These are phyloP conservation scores for Collybia nuda DNA, from an alignment of 768 basidiomycete genomes.

Conservation along the genomic window DNA sequence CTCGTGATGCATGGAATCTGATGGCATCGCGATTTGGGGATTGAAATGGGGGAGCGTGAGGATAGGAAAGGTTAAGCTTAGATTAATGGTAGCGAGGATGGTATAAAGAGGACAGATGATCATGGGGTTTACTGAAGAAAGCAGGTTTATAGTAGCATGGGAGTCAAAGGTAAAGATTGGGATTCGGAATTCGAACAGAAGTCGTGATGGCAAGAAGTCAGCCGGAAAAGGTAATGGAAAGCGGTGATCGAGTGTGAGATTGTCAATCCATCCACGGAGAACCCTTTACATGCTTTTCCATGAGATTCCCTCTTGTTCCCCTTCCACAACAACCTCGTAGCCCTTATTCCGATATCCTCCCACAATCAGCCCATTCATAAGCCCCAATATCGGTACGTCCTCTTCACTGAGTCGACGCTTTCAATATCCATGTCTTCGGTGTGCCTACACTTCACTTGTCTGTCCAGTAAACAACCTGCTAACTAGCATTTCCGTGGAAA, in stretches of 20 bases:
- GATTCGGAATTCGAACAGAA: neutral
- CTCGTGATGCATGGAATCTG: too few relatives aligned
- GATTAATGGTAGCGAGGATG: too few relatives aligned
- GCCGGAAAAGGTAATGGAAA: constrained; percentile 1
- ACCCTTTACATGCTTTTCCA: neutral
- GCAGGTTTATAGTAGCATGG: neutral
- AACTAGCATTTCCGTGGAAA: constrained; percentile 1
- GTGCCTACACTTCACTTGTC: neutral
- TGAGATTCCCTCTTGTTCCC: too few relatives aligned
- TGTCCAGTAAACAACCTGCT: neutral
- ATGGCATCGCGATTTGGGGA: too few relatives aligned
- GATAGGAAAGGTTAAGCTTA: too few relatives aligned
- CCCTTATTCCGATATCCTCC: too few relatives aligned
- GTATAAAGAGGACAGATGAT: neutral
- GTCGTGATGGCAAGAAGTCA: neutral
- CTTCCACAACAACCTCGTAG: too few relatives aligned
- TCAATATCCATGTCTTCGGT: neutral
- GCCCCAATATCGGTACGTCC: too few relatives aligned
- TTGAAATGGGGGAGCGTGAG: too few relatives aligned
- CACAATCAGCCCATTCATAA: too few relatives aligned
- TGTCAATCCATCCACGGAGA: neutral
- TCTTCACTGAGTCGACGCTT: constrained; percentile 1
- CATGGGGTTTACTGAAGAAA: neutral
- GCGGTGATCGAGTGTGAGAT: constrained; percentile 5
- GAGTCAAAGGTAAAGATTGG: neutral